A percentile compares a stretch with the other conserved stretches of the same genome.
Conservation (phyloP, 23 red algal genomes). For the Gracilaria domingensis region DNA sequence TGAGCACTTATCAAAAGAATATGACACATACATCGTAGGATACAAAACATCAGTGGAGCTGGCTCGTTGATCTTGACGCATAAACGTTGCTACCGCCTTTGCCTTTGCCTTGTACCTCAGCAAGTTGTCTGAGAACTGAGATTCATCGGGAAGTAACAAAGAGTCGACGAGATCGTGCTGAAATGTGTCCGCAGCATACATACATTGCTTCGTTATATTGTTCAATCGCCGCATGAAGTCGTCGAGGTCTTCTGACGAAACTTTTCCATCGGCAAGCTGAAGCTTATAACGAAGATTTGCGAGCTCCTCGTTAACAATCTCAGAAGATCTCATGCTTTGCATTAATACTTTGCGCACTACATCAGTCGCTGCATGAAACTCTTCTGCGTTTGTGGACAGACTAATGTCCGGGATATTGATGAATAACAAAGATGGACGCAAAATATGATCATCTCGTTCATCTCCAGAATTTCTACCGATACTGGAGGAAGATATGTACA, state of each 20-base stretch:
- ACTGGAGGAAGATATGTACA: conserved; percentile 73
- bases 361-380: conserved; percentile 73
- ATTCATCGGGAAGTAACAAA: conserved; percentile 49
- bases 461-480: conserved; percentile 39
- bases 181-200: conserved; percentile 84
- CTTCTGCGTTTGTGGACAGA: conserved; percentile 61
- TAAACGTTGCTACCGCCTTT: conserved; percentile 76
- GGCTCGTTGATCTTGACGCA: conserved; percentile 78
- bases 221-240: conserved; percentile 69
- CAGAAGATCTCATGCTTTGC: conserved; percentile 75
- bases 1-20: conserved; percentile 84
- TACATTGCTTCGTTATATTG: conserved; percentile 76
- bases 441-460: conserved; percentile 70
- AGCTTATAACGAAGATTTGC: conserved; percentile 72
- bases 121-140: conserved; percentile 48
- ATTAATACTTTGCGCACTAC: conserved; percentile 81
- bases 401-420: conserved; percentile 79
- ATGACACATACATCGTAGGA: conserved; percentile 86
- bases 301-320: conserved; percentile 81
- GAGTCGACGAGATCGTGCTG: conserved; percentile 66
- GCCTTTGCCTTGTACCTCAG: conserved; percentile 73
- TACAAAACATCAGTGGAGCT: conserved; percentile 65
- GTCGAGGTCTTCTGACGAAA: conserved; percentile 69
- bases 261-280: conserved; percentile 72
- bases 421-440: conserved; percentile 64